A percentile compares a stretch with the other conserved stretches of the same genome.
phyloP scores from a whole-genome alignment of 768 basidiomycete genomes.

The Chalciporus chontae region DNA sequence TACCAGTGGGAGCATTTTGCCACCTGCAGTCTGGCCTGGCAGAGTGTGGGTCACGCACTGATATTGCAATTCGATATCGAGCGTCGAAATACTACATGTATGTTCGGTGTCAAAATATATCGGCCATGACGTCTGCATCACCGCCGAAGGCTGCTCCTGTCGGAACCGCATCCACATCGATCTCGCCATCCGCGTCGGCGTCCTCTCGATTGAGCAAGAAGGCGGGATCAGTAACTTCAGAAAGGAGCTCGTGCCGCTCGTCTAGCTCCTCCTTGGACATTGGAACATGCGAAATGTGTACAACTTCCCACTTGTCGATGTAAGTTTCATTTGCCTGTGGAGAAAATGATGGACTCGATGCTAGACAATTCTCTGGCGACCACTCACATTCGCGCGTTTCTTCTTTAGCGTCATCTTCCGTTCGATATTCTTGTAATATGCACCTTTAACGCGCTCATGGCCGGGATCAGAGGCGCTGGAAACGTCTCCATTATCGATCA shows the following conservation, averaged over 20 bases:
- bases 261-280: conserved; percentile 74
- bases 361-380: neutral
- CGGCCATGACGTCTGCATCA: conserved; percentile 30
- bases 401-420: conserved; percentile 86
- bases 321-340: conserved; percentile 65
- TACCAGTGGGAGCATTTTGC: too few species aligned
- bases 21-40: too few species aligned
- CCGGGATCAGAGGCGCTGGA: conserved; percentile 35
- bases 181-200: conserved; percentile 61
- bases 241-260: conserved; percentile 74
- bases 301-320: conserved; percentile 78
- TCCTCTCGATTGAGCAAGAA: conserved; percentile 46
- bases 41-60: too few species aligned
- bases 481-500: conserved; percentile 60
- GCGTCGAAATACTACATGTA: conserved; percentile 1
- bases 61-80: too few species aligned
- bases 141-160: conserved; percentile 46
- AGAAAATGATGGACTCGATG: neutral
- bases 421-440: conserved; percentile 86
- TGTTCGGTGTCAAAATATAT: conserved; percentile 27
- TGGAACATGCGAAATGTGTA: conserved; percentile 65
- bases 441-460: conserved; percentile 54
- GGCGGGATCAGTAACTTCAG: conserved; percentile 71
- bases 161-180: conserved; percentile 43
- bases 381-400: conserved; percentile 71